These are phyloP conservation scores for Eutrema japonicum DNA, from an alignment of 345 rosid species.

Conservation along the genomic window DNA sequence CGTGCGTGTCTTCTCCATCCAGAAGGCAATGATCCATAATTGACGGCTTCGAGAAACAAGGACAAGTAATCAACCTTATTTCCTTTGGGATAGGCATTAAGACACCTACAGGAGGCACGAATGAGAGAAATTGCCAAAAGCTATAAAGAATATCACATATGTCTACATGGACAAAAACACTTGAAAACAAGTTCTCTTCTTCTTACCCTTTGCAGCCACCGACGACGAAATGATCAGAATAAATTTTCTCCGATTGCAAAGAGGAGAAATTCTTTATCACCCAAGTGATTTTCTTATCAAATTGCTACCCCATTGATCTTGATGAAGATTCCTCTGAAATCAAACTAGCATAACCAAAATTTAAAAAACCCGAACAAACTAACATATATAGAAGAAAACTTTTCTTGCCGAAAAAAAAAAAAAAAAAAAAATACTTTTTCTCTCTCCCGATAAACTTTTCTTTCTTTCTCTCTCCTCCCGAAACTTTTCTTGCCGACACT, in stretches of 20 bases:
- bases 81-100: conserved; percentile 47
- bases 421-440: too few relatives aligned
- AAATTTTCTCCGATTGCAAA: not conserved
- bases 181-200: too few relatives aligned
- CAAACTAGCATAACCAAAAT: not conserved
- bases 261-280: not conserved
- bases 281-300: not conserved
- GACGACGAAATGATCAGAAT: not conserved
- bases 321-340: not conserved
- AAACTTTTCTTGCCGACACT: too few relatives aligned
- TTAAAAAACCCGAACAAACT: too few relatives aligned
- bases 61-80: conserved; percentile 53
- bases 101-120: not conserved
- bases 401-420: too few relatives aligned
- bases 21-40: conserved; percentile 56
- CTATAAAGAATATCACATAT: too few relatives aligned
- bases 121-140: too few relatives aligned
- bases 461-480: too few relatives aligned
- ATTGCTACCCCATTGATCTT: conserved; percentile 6
- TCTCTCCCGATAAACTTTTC: too few relatives aligned
- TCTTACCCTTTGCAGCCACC: conserved; percentile 19
- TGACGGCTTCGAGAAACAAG: conserved; percentile 67
- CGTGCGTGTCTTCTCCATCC: conserved; percentile 79
- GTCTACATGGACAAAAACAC: too few relatives aligned
- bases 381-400: not conserved